Evolutionary conservation across 352 stramenopile species (phyloP), one percentile per base, ranked within the genome.

Genomic region (Phytophthora constricta): DNA sequence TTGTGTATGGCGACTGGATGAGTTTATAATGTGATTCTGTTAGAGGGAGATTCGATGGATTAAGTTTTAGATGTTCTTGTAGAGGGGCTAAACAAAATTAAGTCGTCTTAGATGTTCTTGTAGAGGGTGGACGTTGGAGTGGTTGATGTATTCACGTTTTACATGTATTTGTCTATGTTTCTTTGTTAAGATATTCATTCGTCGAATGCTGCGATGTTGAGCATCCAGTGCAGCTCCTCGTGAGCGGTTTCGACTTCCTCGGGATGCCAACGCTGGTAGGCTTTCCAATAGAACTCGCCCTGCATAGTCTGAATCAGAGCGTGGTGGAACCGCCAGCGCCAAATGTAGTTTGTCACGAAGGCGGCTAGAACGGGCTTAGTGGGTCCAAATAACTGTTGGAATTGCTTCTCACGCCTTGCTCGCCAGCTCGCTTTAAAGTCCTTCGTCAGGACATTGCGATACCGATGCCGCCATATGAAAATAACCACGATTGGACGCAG

Each of bases 251-350:
- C 51, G 10, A 46, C 5, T 19, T 76, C 68, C 25, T 68, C 47
- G 3, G 52, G 22, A 48, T 76, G 56, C 49, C 50, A 59, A 20
- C 56, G 62, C 14, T 28, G n/a, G 22, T 76, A 65, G 3, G 68
- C 50, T 8, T 51, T 72, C 68, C 68, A 76, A 56, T 51, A 76
- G 14, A 69, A 16, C n/a, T 72, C 56, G 22, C n/a, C 1, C 37
- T 65, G 16, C 33, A 60, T 48, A 1, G 1, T 20, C 3, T 3
- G 16, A 19, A 49, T 0, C 20, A 64, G 20, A 2, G 26, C 25
- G 8, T 50, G 33, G 10, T 20, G 49, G 42, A 71, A 71, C 11
- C 69, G 52, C 22, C 31, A n/a, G 13, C 59, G 58, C 59, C 64
- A 74, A 33, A 70, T 43, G 46, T 26, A 62, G 1, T 9, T 23